These are phyloP conservation scores for Penicillium occitanis DNA, from an alignment of 2,329 filamentous ascomycete species.

Conservation along the genomic window DNA sequence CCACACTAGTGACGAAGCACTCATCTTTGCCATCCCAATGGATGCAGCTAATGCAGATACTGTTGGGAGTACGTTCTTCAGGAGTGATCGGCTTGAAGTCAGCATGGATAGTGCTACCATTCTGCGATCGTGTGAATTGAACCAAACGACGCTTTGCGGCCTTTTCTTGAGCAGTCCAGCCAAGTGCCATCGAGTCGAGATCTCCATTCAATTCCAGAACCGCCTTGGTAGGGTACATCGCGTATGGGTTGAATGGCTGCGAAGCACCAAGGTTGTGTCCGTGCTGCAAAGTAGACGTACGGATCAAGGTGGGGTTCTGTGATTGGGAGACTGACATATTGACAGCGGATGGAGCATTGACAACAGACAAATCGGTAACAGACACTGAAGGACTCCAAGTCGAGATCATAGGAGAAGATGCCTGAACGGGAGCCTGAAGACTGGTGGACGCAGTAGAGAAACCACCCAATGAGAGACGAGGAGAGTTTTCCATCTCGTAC, in stretches of 20 bases:
- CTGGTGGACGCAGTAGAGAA: slow-evolving; percentile 43
- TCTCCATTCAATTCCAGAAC: slow-evolving; percentile 82
- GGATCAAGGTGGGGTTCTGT: slow-evolving; percentile 61
- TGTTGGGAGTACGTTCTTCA: slow-evolving; percentile 76
- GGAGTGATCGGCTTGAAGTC: slow-evolving; percentile 76
- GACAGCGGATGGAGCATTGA: slow-evolving; percentile 39
- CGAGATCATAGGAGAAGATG: slow-evolving; percentile 50
- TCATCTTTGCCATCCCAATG: slow-evolving; percentile 91
- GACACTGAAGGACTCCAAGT: slow-evolving; percentile 52
- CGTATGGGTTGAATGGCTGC: slow-evolving; percentile 71
- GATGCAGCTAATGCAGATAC: slow-evolving; percentile 96
- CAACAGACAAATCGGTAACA: slow-evolving; percentile 45
- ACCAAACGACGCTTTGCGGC: slow-evolving; percentile 79
- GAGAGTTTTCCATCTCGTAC: slow-evolving; percentile 39
- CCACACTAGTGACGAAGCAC: slow-evolving; percentile 92
- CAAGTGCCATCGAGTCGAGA: slow-evolving; percentile 75
- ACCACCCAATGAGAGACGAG: slow-evolving; percentile 43
- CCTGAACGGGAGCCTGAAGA: slow-evolving; percentile 47
- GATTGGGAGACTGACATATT: slow-evolving; percentile 44
- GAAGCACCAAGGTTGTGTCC: slow-evolving; percentile 50
- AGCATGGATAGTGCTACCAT: slow-evolving; percentile 75
- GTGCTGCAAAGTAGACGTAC: slow-evolving; percentile 66
- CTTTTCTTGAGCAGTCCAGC: slow-evolving; percentile 81
- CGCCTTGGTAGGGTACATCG: slow-evolving; percentile 80
- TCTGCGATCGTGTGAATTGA: slow-evolving; percentile 79